phyloP scores from a whole-genome alignment of 2,329 filamentous ascomycete genomes.

The Scedosporium minutisporum region DNA sequence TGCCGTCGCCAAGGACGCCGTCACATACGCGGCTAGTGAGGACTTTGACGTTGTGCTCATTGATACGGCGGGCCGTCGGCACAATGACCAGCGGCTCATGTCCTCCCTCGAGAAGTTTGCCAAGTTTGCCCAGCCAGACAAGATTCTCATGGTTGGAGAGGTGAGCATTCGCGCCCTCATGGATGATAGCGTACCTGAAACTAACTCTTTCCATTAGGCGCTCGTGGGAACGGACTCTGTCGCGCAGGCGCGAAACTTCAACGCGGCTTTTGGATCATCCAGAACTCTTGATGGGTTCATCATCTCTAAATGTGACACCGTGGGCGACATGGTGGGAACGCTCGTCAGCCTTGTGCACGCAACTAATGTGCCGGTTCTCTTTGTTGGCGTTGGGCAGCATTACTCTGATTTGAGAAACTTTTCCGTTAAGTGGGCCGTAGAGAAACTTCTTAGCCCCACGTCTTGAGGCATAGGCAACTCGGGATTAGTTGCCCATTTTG shows the following conservation, averaged over 20 bases:
- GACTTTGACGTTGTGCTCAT: constrained; percentile 91
- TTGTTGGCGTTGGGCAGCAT: constrained; percentile 67
- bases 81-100: constrained; percentile 96
- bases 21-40: constrained; percentile 64
- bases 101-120: constrained; percentile 94
- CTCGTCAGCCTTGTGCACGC: constrained; percentile 96
- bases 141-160: constrained; percentile 88
- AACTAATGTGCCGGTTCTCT: constrained; percentile 90
- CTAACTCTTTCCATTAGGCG: constrained; percentile 34
- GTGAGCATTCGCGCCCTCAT: background rate
- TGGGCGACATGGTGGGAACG: constrained; percentile 97
- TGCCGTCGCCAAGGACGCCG: constrained; percentile 87
- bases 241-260: constrained; percentile 93
- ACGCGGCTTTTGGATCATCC: constrained; percentile 75
- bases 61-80: constrained; percentile 86
- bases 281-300: constrained; percentile 90
- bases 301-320: constrained; percentile 96
- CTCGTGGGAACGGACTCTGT: constrained; percentile 93
- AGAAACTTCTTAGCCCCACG: constrained; percentile 48
- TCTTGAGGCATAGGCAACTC: background rate
- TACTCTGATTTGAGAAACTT: constrained; percentile 60
- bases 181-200: background rate
- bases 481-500: too few species aligned
- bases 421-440: constrained; percentile 60
- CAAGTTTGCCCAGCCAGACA: constrained; percentile 90